Conservation (phyloP, 352 stramenopile genomes). For the Phytophthora vignae region DNA sequence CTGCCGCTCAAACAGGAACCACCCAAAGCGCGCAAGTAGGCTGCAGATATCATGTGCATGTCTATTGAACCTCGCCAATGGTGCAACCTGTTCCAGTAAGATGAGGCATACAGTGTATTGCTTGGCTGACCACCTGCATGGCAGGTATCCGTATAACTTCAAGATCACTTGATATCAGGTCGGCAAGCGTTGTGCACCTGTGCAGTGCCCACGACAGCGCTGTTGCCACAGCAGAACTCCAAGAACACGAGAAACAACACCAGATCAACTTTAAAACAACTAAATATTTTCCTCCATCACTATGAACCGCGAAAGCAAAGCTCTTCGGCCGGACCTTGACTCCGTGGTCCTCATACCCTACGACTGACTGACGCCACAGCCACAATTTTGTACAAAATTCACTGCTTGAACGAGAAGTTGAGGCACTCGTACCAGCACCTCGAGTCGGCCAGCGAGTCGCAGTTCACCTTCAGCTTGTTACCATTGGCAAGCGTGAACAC, state of each 20-base stretch:
- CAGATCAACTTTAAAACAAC: slow-evolving; percentile 24
- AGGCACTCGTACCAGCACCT: slow-evolving; percentile 84
- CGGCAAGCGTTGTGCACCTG: slow-evolving; percentile 1
- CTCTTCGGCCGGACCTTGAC: slow-evolving; percentile 29
- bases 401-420: slow-evolving; percentile 48
- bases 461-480: slow-evolving; percentile 70
- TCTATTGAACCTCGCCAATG: slow-evolving; percentile 1
- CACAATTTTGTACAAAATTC: slow-evolving; percentile 48
- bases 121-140: no score
- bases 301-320: slow-evolving; percentile 20
- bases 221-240: not conserved
- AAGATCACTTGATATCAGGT: slow-evolving; percentile 1
- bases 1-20: slow-evolving; percentile 43
- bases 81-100: not conserved
- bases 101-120: no score
- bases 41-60: not conserved
- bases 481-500: slow-evolving; percentile 70
- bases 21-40: slow-evolving; percentile 23
- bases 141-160: no score
- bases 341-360: slow-evolving; percentile 23
- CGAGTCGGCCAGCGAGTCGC: slow-evolving; percentile 73
- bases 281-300: slow-evolving; percentile 38
- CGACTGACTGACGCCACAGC: slow-evolving; percentile 26
- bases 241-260: slow-evolving; percentile 4
- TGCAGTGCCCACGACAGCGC: not conserved